Evolutionary conservation across 2,329 filamentous ascomycete species (phyloP).

Genomic region (Fusarium scirpi): DNA sequence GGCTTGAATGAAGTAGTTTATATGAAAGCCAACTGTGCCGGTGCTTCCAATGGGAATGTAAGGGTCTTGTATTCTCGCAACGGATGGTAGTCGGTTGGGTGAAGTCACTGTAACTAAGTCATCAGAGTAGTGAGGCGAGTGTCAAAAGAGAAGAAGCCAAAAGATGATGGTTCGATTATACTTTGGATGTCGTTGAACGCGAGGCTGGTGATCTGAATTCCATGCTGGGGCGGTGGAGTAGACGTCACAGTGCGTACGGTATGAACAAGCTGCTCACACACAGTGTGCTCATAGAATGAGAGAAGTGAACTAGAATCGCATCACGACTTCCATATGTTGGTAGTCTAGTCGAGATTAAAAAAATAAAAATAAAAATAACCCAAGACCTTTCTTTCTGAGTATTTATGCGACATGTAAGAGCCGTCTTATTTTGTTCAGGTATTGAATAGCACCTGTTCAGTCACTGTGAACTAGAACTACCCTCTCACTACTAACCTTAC

Average conservation of each 20-base stretch:
- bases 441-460: not conserved
- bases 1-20: not conserved
- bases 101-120: not conserved
- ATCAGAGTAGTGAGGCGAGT: not conserved
- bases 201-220: slow-evolving; percentile 37
- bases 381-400: not conserved
- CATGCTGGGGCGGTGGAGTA: slow-evolving; percentile 44
- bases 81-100: not conserved
- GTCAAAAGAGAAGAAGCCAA: not conserved
- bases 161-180: slow-evolving; percentile 8
- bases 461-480: not conserved
- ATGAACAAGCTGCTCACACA: not conserved
- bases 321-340: not conserved
- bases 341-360: not conserved
- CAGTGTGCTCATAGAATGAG: not conserved
- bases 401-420: not conserved
- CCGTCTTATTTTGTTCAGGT: not conserved
- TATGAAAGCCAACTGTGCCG: not conserved
- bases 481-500: not conserved
- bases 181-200: slow-evolving; percentile 35
- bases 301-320: not conserved
- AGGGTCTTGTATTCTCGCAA: slow-evolving; percentile 6
- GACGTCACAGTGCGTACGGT: slow-evolving; percentile 5
- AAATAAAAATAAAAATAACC: too few relatives aligned
- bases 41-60: not conserved